Evolutionary conservation across 331 rosid species (phyloP).

Genomic region (Telfairia occidentalis): DNA sequence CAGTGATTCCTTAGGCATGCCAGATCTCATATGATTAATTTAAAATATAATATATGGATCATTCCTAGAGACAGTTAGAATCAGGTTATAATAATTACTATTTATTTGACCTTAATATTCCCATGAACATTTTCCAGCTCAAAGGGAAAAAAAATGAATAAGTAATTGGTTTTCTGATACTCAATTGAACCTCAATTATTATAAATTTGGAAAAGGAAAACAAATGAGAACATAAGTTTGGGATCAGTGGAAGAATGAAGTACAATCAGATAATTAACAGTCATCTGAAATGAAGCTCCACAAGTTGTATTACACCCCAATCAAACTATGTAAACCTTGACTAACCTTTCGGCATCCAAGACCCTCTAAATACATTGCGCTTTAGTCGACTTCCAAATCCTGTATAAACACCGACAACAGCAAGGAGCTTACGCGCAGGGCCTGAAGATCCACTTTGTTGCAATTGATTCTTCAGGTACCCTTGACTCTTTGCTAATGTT

Average conservation of each 20-base stretch:
- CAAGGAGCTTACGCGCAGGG: conserved; percentile 57
- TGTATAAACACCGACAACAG: conserved; percentile 91
- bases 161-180: neutral
- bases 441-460: conserved; percentile 43
- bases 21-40: neutral
- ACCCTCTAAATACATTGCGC: conserved; percentile 74
- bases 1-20: neutral
- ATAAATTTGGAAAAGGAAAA: neutral
- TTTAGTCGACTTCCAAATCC: conserved; percentile 84
- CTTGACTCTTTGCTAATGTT: conserved; percentile 91
- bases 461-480: conserved; percentile 57
- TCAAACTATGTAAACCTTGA: neutral
- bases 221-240: neutral
- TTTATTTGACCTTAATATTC: neutral
- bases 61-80: neutral
- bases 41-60: neutral
- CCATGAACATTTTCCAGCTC: neutral
- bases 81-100: neutral
- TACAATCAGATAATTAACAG: neutral
- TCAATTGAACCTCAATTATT: neutral
- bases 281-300: neutral
- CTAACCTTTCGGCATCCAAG: conserved; percentile 98
- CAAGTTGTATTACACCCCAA: neutral
- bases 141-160: neutral
- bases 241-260: neutral